Evolutionary conservation across 2,329 filamentous ascomycete genomes (phyloP).

Genomic region (Pseudogymnoascus sp.): DNA sequence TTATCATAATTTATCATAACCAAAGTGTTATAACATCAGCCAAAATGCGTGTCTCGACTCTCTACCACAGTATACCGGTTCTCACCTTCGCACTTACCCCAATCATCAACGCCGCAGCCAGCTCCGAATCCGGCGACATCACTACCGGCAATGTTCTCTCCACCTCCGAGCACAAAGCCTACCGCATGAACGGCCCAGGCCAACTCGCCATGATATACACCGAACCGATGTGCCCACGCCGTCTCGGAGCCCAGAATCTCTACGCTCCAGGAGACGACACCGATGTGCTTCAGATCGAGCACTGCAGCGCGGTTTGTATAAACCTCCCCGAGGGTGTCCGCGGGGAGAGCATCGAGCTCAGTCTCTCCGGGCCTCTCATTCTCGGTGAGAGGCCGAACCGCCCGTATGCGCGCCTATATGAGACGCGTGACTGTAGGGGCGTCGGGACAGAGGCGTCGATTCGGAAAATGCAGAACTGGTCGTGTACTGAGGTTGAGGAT

Average conservation of each 20-base stretch:
- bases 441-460: neutral
- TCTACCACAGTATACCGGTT: neutral
- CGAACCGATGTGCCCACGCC: neutral
- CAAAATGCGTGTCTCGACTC: neutral
- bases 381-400: neutral
- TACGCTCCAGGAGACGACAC: neutral
- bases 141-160: neutral
- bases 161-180: neutral
- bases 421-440: neutral
- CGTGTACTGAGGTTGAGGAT: neutral
- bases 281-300: neutral
- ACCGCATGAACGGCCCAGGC: neutral
- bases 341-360: neutral
- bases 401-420: neutral
- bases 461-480: neutral
- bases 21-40: neutral
- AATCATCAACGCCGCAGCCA: neutral
- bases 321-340: neutral
- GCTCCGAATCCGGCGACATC: neutral
- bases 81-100: neutral
- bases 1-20: neutral
- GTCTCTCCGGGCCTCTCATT: neutral
- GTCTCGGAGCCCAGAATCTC: neutral
- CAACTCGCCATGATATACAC: neutral
- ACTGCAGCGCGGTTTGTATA: neutral